Conservation (phyloP, 805 yeast genomes). For the Candida chilensis region DNA sequence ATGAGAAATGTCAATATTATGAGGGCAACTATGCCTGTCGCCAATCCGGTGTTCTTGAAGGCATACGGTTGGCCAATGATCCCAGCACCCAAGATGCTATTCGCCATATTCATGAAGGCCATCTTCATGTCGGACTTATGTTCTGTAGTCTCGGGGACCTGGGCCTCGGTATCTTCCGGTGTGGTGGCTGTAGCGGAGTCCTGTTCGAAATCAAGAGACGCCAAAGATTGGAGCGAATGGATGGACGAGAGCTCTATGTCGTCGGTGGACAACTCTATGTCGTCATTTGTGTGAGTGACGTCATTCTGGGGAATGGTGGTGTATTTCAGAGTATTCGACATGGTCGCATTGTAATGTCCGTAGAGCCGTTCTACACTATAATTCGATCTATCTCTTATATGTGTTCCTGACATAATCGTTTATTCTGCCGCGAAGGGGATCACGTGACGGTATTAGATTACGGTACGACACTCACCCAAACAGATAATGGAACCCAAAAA, state of each 20-base stretch:
- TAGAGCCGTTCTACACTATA: too few species aligned
- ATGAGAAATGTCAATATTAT: conserved; percentile 56
- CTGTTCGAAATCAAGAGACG: conserved; percentile 1
- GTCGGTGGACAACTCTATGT: neutral
- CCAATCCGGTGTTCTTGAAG: conserved; percentile 66
- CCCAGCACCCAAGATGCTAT: conserved; percentile 92
- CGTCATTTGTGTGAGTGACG: neutral
- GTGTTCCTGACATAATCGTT: too few species aligned
- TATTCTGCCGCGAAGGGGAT: too few species aligned
- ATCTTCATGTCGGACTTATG: conserved; percentile 53
- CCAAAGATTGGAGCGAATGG: neutral
- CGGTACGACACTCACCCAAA: too few species aligned
- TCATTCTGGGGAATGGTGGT: neutral
- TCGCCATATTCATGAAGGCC: conserved; percentile 98
- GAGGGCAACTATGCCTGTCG: conserved; percentile 63
- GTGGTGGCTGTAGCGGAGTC: neutral
- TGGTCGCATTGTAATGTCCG: neutral
- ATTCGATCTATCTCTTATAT: too few species aligned
- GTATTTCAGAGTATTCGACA: neutral
- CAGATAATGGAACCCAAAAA: too few species aligned
- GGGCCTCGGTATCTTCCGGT: neutral
- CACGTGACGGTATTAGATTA: too few species aligned
- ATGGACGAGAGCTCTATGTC: neutral
- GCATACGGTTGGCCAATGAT: conserved; percentile 93
- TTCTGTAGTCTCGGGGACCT: neutral